Evolutionary conservation across 441 rosid species (phyloP), one percentile per base, ranked within the genome.

Genomic region (Bocquillonia castaneifolia): DNA sequence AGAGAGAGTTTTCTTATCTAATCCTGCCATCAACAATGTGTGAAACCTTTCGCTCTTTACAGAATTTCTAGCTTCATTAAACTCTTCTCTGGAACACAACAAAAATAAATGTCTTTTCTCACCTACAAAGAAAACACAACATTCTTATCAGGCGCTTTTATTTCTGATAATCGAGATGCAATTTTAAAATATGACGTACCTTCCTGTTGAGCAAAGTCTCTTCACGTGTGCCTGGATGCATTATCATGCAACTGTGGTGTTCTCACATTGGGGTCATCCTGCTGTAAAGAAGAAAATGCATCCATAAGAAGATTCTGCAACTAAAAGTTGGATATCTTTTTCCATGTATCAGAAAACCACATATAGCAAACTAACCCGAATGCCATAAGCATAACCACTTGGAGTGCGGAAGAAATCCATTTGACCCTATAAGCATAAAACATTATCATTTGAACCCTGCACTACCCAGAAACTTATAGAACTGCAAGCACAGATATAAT

Each of bases 241-340:
- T 86, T 88, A 40, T 91, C 93, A 50, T 87, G 97, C 74, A 88
- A 73, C 74, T 86, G 97, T 2, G 93, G 72, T 7, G 89, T 68
- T 81, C 97, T 85, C 75, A 87, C 93, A 69, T 82, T 91, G 47
- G 91, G 81, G 64, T 91, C 93, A 63, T 91, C 97, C 93, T 84
- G 85, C 69, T 47, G 70, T 28, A 64, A 71, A 61, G 20, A 68
- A 63, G 51, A 55, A 48, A 59, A 34, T 18, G 32, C 42, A 25
- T 23, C 57, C 42, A 67, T 47, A 34, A 40, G 31, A 60, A 66
- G 40, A 18, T 48, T 42, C 66, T 15, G 36, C 17, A 60, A 14
- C 47, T 39, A 40, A 54, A 61, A 34, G 18, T 28, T 54, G 52
- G 29, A 18, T 12, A 39, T 25, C 62, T 36, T 63, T 32, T n/a